phyloP scores from a whole-genome alignment of 768 basidiomycete genomes.

The Clitopilus passeckerianus region DNA sequence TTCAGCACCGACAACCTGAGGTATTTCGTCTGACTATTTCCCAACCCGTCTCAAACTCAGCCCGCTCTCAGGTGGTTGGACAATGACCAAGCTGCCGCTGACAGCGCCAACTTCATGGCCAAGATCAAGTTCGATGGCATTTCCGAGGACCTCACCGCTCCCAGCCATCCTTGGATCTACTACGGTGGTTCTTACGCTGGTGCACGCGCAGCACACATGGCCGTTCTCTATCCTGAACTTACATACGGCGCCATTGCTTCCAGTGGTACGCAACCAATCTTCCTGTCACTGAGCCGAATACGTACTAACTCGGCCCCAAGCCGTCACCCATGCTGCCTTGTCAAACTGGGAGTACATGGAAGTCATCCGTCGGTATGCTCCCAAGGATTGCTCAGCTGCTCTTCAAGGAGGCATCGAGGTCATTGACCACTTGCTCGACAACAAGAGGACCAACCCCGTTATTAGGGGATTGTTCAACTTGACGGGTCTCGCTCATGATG shows the following conservation, averaged over 20 bases:
- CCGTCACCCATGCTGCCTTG: slow-evolving; percentile 80
- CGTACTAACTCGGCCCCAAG: slow-evolving; percentile 26
- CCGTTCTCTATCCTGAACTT: slow-evolving; percentile 80
- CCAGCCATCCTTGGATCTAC: slow-evolving; percentile 83
- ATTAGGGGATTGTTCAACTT: slow-evolving; percentile 81
- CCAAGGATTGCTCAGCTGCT: slow-evolving; percentile 54
- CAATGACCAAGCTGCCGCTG: slow-evolving; percentile 85
- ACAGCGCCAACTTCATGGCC: slow-evolving; percentile 89
- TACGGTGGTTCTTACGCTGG: slow-evolving; percentile 95
- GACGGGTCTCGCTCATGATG: slow-evolving; percentile 58
- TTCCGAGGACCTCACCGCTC: slow-evolving; percentile 64
- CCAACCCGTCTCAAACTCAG: slow-evolving; percentile 5
- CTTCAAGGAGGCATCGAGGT: slow-evolving; percentile 51
- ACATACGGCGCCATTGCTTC: slow-evolving; percentile 88
- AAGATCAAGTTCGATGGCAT: slow-evolving; percentile 73
- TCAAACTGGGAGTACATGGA: slow-evolving; percentile 89
- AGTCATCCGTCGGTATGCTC: slow-evolving; percentile 66
- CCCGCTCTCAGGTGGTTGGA: slow-evolving; percentile 66
- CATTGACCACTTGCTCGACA: slow-evolving; percentile 58
- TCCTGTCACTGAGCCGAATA: not conserved
- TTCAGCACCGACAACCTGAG: slow-evolving; percentile 81
- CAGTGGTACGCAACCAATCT: slow-evolving; percentile 48
- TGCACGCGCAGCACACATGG: slow-evolving; percentile 90
- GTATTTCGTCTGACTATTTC: slow-evolving; percentile 24
- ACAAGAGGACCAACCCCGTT: slow-evolving; percentile 36